A percentile compares a stretch with the other conserved stretches of the same genome.
These are phyloP conservation scores for Aspergillus conjunctus DNA, from an alignment of 495 filamentous ascomycete genomes.

Conservation along the genomic window DNA sequence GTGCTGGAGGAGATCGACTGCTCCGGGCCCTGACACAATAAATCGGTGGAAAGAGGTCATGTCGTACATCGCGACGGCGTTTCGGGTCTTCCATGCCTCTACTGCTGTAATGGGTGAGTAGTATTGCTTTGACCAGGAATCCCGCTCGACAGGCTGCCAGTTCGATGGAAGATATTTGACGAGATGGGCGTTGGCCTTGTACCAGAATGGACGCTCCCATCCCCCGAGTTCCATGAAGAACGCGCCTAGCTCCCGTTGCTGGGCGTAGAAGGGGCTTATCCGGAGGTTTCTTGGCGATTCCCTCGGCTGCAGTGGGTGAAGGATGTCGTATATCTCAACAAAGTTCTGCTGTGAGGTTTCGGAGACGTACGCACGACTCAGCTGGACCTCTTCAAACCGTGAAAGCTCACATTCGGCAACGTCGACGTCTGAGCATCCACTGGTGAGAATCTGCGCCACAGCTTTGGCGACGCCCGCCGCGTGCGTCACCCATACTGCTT, in stretches of 20 bases:
- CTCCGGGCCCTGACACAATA: conserved; percentile 49
- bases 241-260: conserved; percentile 49
- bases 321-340: conserved; percentile 54
- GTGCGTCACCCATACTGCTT: conserved; percentile 59
- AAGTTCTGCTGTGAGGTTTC: conserved; percentile 56
- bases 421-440: conserved; percentile 47
- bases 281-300: conserved; percentile 51
- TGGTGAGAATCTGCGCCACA: conserved; percentile 50
- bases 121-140: conserved; percentile 48
- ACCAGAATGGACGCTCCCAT: conserved; percentile 57
- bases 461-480: conserved; percentile 55
- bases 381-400: conserved; percentile 53
- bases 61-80: conserved; percentile 56
- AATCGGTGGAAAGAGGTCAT: conserved; percentile 55
- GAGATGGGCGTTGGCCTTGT: conserved; percentile 46
- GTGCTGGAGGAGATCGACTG: conserved; percentile 44
- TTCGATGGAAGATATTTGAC: conserved; percentile 42
- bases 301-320: conserved; percentile 52
- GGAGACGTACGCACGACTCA: conserved; percentile 43
- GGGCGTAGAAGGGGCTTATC: conserved; percentile 47
- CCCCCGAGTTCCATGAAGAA: conserved; percentile 51
- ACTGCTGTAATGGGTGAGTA: conserved; percentile 52
- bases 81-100: conserved; percentile 56
- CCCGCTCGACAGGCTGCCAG: conserved; percentile 48
- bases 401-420: conserved; percentile 51